phyloP scores from a whole-genome alignment of 345 rosid species.

The Acer negundo region DNA sequence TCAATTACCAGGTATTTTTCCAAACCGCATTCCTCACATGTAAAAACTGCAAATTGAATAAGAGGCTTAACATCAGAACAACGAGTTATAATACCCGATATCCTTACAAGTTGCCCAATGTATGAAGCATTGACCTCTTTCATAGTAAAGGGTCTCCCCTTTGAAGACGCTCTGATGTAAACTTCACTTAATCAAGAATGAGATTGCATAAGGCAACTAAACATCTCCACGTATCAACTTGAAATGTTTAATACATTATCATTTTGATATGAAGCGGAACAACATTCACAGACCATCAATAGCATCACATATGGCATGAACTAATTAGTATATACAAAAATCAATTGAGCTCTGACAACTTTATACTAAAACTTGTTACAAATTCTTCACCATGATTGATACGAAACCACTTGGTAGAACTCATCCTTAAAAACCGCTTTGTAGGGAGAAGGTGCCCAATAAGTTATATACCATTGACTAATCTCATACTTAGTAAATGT shows the following conservation, averaged over 20 bases:
- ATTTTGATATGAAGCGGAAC: neutral
- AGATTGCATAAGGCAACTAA: slow-evolving; percentile 18
- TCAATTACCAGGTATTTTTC: slow-evolving; percentile 88
- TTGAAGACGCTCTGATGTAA: slow-evolving; percentile 78
- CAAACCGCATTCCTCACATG: slow-evolving; percentile 95
- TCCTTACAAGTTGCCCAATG: slow-evolving; percentile 90
- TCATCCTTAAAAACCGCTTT: no score
- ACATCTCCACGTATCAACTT: neutral
- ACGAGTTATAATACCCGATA: slow-evolving; percentile 92
- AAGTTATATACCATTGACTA: no score
- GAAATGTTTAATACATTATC: neutral
- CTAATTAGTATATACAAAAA: neutral
- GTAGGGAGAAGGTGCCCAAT: no score
- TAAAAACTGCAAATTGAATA: slow-evolving; percentile 96
- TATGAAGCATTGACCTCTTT: slow-evolving; percentile 95
- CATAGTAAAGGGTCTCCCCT: slow-evolving; percentile 72
- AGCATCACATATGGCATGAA: neutral
- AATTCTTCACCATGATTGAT: no score
- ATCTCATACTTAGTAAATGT: no score
- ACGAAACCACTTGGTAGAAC: no score
- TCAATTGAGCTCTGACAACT: no score
- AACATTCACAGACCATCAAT: neutral
- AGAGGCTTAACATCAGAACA: slow-evolving; percentile 99
- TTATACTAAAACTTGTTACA: no score
- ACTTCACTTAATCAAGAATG: slow-evolving; percentile 69